Evolutionary conservation across 2,329 filamentous ascomycete species (phyloP).

Genomic region (Fusarium sp.): DNA sequence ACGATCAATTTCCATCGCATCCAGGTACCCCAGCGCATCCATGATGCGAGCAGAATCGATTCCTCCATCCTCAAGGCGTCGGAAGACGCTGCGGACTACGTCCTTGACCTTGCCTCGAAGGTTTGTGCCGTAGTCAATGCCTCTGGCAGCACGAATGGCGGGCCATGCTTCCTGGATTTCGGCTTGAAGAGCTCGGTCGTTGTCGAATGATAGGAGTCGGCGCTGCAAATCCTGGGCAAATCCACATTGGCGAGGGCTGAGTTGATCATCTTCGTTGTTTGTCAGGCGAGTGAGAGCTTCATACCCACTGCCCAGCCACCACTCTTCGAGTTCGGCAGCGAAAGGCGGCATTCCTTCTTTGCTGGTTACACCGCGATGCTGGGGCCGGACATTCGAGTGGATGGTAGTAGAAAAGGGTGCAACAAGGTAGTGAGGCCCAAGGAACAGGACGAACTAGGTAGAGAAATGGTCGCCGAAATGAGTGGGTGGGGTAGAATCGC

Average conservation of each 20-base stretch:
- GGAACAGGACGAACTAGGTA: not conserved
- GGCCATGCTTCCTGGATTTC: constrained; percentile 37
- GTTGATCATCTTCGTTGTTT: constrained; percentile 24
- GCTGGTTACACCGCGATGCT: not conserved
- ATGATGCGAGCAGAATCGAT: constrained; percentile 44
- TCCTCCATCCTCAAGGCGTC: constrained; percentile 41
- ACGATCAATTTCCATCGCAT: constrained; percentile 50
- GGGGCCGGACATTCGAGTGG: not conserved
- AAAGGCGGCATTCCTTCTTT: constrained; percentile 46
- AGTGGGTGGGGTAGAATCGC: not conserved
- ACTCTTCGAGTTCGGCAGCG: constrained; percentile 48
- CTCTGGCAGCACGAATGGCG: constrained; percentile 23
- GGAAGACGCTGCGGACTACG: constrained; percentile 45
- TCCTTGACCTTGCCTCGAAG: constrained; percentile 45
- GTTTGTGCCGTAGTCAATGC: constrained; percentile 41
- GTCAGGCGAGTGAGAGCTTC: constrained; percentile 44
- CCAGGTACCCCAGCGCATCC: constrained; percentile 48
- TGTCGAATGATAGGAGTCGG: constrained; percentile 49
- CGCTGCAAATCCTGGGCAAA: constrained; percentile 49
- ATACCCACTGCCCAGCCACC: constrained; percentile 49
- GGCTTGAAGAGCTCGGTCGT: constrained; percentile 34
- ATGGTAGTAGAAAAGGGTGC: not conserved
- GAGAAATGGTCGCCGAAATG: constrained; percentile 1
- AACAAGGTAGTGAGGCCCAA: not conserved
- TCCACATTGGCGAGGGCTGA: constrained; percentile 46